Evolutionary conservation across 352 stramenopile genomes (phyloP).

Genomic region (Phytopythium delawarense): DNA sequence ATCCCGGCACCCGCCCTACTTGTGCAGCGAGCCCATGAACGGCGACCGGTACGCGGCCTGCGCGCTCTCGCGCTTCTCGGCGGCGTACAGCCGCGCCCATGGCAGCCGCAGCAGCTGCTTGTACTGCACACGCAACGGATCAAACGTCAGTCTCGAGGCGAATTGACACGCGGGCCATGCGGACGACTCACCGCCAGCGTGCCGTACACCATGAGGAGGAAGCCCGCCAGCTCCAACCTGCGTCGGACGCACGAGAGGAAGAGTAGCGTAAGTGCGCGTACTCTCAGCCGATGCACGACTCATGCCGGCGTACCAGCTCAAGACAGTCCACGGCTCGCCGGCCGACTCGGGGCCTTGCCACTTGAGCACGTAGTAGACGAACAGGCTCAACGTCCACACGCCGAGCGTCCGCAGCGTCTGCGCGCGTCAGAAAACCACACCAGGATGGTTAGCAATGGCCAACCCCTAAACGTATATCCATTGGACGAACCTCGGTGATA

Average conservation of each 20-base stretch:
- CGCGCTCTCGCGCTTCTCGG: constrained; percentile 37
- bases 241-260: constrained; percentile 3
- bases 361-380: constrained; percentile 75
- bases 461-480: background rate
- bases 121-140: constrained; percentile 37
- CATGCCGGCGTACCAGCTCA: constrained; percentile 46
- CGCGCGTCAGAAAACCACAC: constrained; percentile 8
- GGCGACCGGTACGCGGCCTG: constrained; percentile 52
- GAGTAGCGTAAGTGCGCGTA: background rate
- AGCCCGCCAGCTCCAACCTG: constrained; percentile 70
- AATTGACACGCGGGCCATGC: background rate
- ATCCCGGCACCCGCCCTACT: constrained; percentile 22
- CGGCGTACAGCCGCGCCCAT: constrained; percentile 36
- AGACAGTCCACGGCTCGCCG: constrained; percentile 67
- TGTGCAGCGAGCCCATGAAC: constrained; percentile 77
- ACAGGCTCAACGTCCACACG: constrained; percentile 71
- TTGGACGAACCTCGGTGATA: constrained; percentile 56
- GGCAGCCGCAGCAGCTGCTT: constrained; percentile 74
- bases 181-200: constrained; percentile 57
- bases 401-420: constrained; percentile 77
- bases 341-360: constrained; percentile 56
- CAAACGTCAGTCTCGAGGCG: background rate
- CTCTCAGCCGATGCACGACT: background rate
- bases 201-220: constrained; percentile 77
- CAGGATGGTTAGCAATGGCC: constrained; percentile 4